These are phyloP conservation scores for Tremella fuciformis DNA, from an alignment of 768 basidiomycete species.

Conservation along the genomic window DNA sequence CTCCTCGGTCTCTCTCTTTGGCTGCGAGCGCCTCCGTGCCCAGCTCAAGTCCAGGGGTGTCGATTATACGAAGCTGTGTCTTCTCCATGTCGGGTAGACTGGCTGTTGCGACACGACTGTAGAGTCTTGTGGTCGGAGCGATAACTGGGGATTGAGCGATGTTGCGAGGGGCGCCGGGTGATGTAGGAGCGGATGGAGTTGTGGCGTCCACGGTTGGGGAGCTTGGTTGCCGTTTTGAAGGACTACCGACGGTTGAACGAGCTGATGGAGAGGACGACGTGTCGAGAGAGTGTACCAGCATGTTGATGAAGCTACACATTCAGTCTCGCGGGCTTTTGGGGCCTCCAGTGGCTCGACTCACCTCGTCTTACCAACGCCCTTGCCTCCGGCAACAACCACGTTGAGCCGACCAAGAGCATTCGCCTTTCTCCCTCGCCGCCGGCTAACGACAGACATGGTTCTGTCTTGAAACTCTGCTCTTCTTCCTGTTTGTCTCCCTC, in stretches of 20 bases:
- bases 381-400: constrained; percentile 40
- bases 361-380: constrained; percentile 43
- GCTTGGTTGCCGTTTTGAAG: background rate
- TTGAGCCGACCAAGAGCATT: constrained; percentile 29
- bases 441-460: background rate
- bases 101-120: constrained; percentile 3
- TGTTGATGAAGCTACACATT: constrained; percentile 27
- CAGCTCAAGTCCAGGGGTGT: constrained; percentile 42
- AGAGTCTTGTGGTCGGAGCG: constrained; percentile 13
- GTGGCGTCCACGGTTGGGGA: background rate
- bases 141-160: background rate
- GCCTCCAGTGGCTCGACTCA: constrained; percentile 12
- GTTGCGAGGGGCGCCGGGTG: constrained; percentile 5
- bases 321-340: background rate
- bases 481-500: constrained; percentile 11
- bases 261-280: background rate
- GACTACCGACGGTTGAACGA: no score
- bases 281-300: constrained; percentile 15
- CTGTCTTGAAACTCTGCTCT: constrained; percentile 9
- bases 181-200: background rate
- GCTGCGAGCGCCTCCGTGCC: background rate
- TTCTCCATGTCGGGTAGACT: constrained; percentile 16
- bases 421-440: constrained; percentile 13
- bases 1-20: constrained; percentile 30
- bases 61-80: constrained; percentile 32